These are phyloP conservation scores for Debaryomyces nepalensis DNA, from an alignment of 1,139 yeast genomes.

Conservation along the genomic window DNA sequence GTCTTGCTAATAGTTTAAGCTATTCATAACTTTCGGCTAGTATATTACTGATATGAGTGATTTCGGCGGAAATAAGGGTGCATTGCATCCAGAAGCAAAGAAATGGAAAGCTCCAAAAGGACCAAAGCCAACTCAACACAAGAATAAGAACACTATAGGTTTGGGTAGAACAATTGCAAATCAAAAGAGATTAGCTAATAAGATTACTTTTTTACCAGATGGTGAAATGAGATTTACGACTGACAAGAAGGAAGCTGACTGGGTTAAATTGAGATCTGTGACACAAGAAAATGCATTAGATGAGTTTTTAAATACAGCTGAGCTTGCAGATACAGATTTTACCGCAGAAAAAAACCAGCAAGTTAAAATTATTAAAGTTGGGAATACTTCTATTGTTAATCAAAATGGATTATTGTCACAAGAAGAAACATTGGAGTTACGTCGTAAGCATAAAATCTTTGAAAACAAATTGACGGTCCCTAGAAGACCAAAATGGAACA, in stretches of 20 bases:
- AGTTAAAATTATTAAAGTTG: conserved; percentile 82
- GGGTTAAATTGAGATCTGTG: conserved; percentile 91
- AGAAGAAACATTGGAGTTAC: conserved; percentile 68
- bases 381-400: conserved; percentile 57
- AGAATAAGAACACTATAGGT: conserved; percentile 82
- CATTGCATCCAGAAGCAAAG: conserved; percentile 53
- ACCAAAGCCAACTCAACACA: conserved; percentile 85
- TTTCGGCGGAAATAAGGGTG: conserved; percentile 38
- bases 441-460: conserved; percentile 71
- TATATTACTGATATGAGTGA: conserved; percentile 20
- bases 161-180: conserved; percentile 84
- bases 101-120: conserved; percentile 78
- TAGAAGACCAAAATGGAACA: conserved; percentile 87
- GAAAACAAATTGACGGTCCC: conserved; percentile 90
- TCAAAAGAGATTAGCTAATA: conserved; percentile 70
- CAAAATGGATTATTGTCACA: conserved; percentile 58
- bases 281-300: conserved; percentile 95
- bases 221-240: conserved; percentile 86
- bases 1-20: neutral
- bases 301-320: conserved; percentile 93
- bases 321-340: conserved; percentile 93
- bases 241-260: conserved; percentile 79
- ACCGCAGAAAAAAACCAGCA: conserved; percentile 87
- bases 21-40: neutral
- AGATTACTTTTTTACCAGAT: conserved; percentile 74